phyloP scores from a whole-genome alignment of 2,329 filamentous ascomycete species.

The Aureobasidium vineae region DNA sequence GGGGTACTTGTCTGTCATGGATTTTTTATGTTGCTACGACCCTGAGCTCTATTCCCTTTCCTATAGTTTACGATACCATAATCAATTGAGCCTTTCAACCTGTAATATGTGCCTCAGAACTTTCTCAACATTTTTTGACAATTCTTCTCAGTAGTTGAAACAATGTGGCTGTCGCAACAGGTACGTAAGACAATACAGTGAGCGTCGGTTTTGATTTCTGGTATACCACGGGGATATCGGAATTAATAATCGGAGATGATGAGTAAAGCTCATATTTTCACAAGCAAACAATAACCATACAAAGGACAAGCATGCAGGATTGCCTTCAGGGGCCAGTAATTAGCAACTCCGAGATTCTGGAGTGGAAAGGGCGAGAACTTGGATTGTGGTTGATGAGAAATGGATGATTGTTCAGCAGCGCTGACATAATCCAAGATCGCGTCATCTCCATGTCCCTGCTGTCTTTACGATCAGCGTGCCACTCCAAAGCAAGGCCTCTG shows the following conservation, averaged over 20 bases:
- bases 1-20: background rate
- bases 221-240: background rate
- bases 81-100: background rate
- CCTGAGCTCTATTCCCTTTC: background rate
- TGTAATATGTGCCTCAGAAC: background rate
- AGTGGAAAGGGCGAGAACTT: background rate
- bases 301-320: background rate
- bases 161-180: background rate
- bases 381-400: background rate
- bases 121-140: no score
- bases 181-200: background rate
- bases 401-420: slow-evolving; percentile 23
- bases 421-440: slow-evolving; percentile 23
- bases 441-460: background rate
- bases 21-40: background rate
- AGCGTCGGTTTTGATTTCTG: background rate
- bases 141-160: background rate
- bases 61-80: slow-evolving; percentile 13
- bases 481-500: background rate
- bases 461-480: background rate
- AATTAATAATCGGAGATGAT: background rate
- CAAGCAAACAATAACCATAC: no score
- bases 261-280: no score
- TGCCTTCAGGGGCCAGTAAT: background rate
- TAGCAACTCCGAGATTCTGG: background rate